phyloP scores from a whole-genome alignment of 176 grass and related monocot species.

The Avena sativa region DNA sequence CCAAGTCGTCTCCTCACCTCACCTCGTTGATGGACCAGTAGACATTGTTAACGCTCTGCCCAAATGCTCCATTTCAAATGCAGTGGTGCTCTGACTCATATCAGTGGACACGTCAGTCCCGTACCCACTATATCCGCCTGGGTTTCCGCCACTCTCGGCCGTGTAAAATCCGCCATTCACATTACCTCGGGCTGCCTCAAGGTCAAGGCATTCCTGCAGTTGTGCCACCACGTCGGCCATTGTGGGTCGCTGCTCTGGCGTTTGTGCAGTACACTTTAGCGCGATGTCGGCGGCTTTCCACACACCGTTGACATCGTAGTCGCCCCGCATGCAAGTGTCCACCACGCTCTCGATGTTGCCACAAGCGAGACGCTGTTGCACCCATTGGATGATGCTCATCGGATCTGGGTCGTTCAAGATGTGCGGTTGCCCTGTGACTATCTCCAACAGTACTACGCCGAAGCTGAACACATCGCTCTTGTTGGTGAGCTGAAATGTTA shows the following conservation, averaged over 20 bases:
- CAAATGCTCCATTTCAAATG: not conserved
- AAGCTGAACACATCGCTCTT: not conserved
- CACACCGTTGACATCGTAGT: not conserved
- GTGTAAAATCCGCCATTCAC: not conserved
- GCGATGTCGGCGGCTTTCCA: not conserved
- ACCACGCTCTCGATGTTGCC: not conserved
- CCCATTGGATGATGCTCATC: not conserved
- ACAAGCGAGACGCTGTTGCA: not conserved
- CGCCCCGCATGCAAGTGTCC: not conserved
- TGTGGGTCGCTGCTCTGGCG: not conserved
- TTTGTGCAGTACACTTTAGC: not conserved
- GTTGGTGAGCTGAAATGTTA: not conserved
- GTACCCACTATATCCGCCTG: not conserved
- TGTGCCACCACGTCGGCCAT: not conserved
- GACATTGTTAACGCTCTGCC: not conserved
- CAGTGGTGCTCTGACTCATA: too few species aligned
- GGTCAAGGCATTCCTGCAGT: conserved; percentile 2
- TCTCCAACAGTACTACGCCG: not conserved
- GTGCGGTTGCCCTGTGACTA: not conserved
- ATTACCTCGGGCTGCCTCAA: not conserved
- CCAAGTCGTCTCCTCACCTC: too few species aligned
- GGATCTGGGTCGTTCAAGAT: not conserved
- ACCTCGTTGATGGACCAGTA: too few species aligned
- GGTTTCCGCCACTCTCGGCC: not conserved
- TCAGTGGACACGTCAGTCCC: not conserved